A percentile compares a stretch with the other conserved stretches of the same genome.
These are phyloP conservation scores for Tillandsia fasciculata DNA, from an alignment of 176 grass and related monocot genomes.

Conservation along the genomic window DNA sequence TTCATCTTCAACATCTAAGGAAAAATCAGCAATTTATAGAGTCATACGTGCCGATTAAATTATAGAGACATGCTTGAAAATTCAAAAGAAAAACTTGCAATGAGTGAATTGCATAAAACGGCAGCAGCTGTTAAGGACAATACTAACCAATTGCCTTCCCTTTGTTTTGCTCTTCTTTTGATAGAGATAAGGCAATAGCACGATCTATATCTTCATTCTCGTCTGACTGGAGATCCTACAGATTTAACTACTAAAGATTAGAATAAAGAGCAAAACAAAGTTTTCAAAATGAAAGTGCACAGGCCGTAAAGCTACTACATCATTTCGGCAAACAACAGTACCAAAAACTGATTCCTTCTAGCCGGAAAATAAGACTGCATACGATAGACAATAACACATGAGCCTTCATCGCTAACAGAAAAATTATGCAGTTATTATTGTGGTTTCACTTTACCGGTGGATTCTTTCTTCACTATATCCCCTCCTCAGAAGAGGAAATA, in stretches of 20 bases:
- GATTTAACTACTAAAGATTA: constrained; percentile 9
- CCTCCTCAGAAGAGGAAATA: not conserved
- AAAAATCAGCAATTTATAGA: not conserved
- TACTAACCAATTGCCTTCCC: constrained; percentile 71
- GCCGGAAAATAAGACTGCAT: too few species aligned
- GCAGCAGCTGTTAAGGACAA: not conserved
- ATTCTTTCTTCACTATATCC: not conserved
- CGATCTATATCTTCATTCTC: constrained; percentile 74
- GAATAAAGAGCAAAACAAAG: constrained; percentile 10
- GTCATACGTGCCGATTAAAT: too few species aligned
- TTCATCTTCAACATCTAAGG: constrained; percentile 47
- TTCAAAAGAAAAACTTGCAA: too few species aligned
- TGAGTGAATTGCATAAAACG: too few species aligned
- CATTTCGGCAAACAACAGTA: not conserved
- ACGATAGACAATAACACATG: too few species aligned
- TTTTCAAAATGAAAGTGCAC: constrained; percentile 11
- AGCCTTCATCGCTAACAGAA: too few species aligned
- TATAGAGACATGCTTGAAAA: too few species aligned
- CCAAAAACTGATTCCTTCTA: too few species aligned
- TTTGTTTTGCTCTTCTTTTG: constrained; percentile 60
- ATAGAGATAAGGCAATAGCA: constrained; percentile 85
- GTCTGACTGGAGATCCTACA: constrained; percentile 34
- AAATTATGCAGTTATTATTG: not conserved
- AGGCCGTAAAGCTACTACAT: not conserved
- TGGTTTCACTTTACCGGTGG: not conserved